Percentiles rank a stretch among this genome's conserved stretches.
These are phyloP conservation scores for Elsinoe batatas DNA, from an alignment of 2,329 filamentous ascomycete species.

Conservation along the genomic window DNA sequence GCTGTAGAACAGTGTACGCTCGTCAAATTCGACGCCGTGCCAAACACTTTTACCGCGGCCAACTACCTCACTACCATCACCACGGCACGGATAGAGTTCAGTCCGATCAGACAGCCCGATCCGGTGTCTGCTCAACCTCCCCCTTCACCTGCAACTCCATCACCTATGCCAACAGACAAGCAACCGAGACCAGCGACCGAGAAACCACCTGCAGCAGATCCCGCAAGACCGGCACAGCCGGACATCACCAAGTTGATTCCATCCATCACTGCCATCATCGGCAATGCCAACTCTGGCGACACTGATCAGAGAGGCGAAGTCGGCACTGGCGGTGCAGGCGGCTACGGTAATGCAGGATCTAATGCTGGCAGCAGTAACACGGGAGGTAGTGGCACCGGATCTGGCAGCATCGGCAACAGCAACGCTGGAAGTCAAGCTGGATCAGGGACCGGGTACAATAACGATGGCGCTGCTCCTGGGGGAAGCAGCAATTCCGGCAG, in stretches of 20 bases:
- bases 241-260: slow-evolving; percentile 6
- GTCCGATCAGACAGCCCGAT: neutral
- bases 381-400: neutral
- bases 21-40: slow-evolving; percentile 4
- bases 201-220: neutral
- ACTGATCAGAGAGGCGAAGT: neutral
- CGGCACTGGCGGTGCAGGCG: neutral
- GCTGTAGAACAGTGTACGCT: slow-evolving; percentile 3
- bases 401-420: neutral
- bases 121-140: neutral
- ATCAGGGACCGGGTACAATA: neutral
- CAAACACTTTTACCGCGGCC: neutral
- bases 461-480: neutral
- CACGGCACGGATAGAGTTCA: neutral
- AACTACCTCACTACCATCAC: slow-evolving; percentile 1
- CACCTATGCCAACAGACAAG: too few relatives aligned
- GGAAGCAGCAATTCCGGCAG: neutral
- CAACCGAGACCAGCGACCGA: neutral
- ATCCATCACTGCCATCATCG: neutral
- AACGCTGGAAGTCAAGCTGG: neutral
- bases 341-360: neutral
- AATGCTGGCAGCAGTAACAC: neutral
- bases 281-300: neutral
- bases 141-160: neutral
- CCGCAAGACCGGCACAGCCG: neutral